Evolutionary conservation across 2,329 filamentous ascomycete genomes (phyloP).

Genomic region (Graphilbum fragrans): DNA sequence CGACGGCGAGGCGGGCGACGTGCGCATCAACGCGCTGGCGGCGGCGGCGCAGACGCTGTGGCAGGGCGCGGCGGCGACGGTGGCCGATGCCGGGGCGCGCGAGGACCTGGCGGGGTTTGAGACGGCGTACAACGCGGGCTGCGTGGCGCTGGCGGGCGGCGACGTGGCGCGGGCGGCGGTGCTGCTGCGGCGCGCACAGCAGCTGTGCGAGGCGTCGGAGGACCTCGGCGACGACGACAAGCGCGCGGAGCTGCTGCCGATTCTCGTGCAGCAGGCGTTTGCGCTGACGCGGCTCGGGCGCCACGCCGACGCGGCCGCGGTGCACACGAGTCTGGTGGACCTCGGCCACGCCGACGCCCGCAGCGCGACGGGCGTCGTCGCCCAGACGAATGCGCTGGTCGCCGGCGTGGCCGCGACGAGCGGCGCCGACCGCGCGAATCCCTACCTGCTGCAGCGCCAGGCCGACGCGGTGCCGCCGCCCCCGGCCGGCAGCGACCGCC

Average conservation of each 20-base stretch:
- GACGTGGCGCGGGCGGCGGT: constrained; percentile 53
- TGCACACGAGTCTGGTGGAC: constrained; percentile 47
- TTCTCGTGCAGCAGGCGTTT: constrained; percentile 65
- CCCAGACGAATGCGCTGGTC: constrained; percentile 48
- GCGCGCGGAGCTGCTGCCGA: constrained; percentile 60
- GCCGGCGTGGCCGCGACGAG: neutral
- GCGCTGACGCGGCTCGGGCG: constrained; percentile 57
- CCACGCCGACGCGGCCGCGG: constrained; percentile 47
- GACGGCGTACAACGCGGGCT: constrained; percentile 70
- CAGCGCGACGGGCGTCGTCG: constrained; percentile 50
- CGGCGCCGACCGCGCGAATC: constrained; percentile 32
- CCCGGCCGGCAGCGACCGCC: constrained; percentile 43
- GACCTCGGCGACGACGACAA: constrained; percentile 66
- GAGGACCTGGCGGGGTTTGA: constrained; percentile 67
- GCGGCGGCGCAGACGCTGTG: constrained; percentile 62
- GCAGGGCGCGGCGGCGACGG: constrained; percentile 42
- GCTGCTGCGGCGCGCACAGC: constrained; percentile 56
- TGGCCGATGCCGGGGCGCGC: constrained; percentile 37
- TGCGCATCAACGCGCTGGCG: constrained; percentile 65
- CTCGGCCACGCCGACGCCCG: constrained; percentile 39
- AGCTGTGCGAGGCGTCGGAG: constrained; percentile 61
- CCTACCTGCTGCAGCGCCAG: constrained; percentile 54
- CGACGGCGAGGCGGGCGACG: constrained; percentile 56
- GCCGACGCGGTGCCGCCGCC: constrained; percentile 40
- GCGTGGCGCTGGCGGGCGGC: constrained; percentile 56